Conservation (phyloP, 768 basidiomycete species). For the Podaxis sp. region DNA sequence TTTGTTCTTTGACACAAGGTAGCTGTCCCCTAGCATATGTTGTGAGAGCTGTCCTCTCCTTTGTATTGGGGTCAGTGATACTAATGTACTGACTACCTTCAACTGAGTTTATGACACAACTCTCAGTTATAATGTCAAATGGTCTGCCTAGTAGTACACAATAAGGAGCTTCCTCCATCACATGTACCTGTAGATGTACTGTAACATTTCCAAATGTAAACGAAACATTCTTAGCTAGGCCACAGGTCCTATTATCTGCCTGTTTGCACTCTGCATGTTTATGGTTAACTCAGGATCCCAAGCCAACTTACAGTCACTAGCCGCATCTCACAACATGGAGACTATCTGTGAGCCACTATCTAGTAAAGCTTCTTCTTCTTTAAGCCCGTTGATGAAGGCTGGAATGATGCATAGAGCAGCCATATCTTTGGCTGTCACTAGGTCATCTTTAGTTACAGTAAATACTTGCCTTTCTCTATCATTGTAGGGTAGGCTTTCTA, state of each 20-base stretch:
- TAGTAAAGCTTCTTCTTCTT: too few species aligned
- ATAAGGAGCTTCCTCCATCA: constrained; percentile 26
- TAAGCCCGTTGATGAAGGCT: too few species aligned
- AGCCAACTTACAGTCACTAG: not conserved
- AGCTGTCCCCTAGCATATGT: constrained; percentile 10
- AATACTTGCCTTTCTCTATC: too few species aligned
- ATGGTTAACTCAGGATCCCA: constrained; percentile 24
- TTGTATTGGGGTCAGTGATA: constrained; percentile 26
- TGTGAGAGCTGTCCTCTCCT: not conserved
- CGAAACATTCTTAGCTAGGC: constrained; percentile 20
- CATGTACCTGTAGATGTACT: constrained; percentile 28
- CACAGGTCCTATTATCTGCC: constrained; percentile 16
- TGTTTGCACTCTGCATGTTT: constrained; percentile 24
- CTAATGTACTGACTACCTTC: too few species aligned
- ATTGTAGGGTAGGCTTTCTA: too few species aligned
- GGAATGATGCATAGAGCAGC: too few species aligned
- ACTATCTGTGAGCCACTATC: too few species aligned
- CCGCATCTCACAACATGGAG: too few species aligned
- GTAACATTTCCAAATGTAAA: constrained; percentile 24
- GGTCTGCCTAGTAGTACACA: constrained; percentile 29
- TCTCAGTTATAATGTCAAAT: constrained; percentile 26
- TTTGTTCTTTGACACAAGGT: not conserved
- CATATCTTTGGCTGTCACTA: too few species aligned
- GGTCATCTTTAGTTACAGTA: too few species aligned
- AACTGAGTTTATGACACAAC: too few species aligned